These are phyloP conservation scores for Fragosphaeria purpurea DNA, from an alignment of 2,329 filamentous ascomycete genomes.

Conservation along the genomic window DNA sequence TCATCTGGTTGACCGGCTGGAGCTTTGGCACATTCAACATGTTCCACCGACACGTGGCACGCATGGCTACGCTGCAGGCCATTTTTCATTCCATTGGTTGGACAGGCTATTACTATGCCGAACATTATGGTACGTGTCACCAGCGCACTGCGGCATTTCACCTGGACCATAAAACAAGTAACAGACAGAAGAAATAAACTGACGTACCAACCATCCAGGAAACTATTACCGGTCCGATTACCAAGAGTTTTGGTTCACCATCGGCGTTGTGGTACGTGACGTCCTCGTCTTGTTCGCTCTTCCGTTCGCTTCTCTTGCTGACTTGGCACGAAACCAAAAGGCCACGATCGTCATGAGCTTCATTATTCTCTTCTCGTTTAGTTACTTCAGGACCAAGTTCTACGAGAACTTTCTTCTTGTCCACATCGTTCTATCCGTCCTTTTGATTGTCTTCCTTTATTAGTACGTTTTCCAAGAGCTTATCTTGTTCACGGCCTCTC, in stretches of 20 bases:
- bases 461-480: slow-evolving; percentile 5
- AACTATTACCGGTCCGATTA: background rate
- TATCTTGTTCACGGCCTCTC: background rate
- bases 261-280: slow-evolving; percentile 4
- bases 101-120: slow-evolving; percentile 22
- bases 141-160: too few species aligned
- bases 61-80: slow-evolving; percentile 50
- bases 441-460: slow-evolving; percentile 27
- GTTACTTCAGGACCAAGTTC: slow-evolving; percentile 37
- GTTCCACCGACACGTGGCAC: slow-evolving; percentile 58
- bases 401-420: slow-evolving; percentile 40
- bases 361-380: slow-evolving; percentile 36
- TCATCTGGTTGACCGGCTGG: slow-evolving; percentile 60
- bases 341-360: slow-evolving; percentile 36
- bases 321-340: background rate
- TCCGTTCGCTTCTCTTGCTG: background rate
- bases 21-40: slow-evolving; percentile 55
- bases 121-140: background rate
- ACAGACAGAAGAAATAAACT: too few species aligned
- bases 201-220: background rate
- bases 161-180: too few species aligned
- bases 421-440: slow-evolving; percentile 31
- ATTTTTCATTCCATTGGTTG: slow-evolving; percentile 53
- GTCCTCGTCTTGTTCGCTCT: background rate
- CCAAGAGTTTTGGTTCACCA: slow-evolving; percentile 1